Conservation (phyloP, 2,329 filamentous ascomycete genomes). For the Lecanicillium sp. region DNA sequence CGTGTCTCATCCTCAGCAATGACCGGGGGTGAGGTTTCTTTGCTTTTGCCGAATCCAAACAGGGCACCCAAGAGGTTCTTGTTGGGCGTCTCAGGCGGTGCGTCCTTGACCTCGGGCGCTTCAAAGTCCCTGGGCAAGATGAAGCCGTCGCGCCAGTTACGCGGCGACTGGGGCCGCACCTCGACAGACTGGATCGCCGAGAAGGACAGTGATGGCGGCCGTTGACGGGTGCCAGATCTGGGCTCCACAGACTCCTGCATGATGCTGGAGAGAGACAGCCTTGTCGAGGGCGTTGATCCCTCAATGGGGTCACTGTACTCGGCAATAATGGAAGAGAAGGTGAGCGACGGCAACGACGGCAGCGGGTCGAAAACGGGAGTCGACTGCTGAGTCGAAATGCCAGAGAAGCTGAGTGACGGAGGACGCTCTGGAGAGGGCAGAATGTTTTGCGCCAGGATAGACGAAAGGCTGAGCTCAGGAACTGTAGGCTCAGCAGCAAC, state of each 20-base stretch:
- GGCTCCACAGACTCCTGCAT: conserved; percentile 8
- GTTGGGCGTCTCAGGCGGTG: conserved; percentile 31
- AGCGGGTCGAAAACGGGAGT: conserved; percentile 20
- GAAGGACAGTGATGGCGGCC: conserved; percentile 13
- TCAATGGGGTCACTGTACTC: conserved; percentile 28
- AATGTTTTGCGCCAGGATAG: conserved; percentile 20
- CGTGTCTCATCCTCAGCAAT: conserved; percentile 60
- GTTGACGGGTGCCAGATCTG: background rate
- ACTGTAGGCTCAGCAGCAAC: conserved; percentile 6
- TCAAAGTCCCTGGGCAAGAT: conserved; percentile 43
- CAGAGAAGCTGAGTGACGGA: conserved; percentile 16
- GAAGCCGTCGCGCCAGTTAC: conserved; percentile 48
- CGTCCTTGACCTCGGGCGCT: conserved; percentile 12
- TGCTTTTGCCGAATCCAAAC: conserved; percentile 36
- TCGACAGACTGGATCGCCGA: conserved; percentile 34
- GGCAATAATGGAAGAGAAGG: conserved; percentile 21
- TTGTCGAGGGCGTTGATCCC: conserved; percentile 9
- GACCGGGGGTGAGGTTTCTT: conserved; percentile 32
- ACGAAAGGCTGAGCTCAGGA: conserved; percentile 20
- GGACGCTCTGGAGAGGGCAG: conserved; percentile 17
- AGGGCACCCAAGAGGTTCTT: conserved; percentile 34
- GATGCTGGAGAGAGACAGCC: conserved; percentile 15
- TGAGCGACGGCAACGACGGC: conserved; percentile 17
- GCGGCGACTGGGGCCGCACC: conserved; percentile 37
- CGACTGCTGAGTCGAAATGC: conserved; percentile 3